A percentile compares a stretch with the other conserved stretches of the same genome.
Evolutionary conservation across 2,329 filamentous ascomycete genomes (phyloP).

Genomic region (Apiospora aurea): DNA sequence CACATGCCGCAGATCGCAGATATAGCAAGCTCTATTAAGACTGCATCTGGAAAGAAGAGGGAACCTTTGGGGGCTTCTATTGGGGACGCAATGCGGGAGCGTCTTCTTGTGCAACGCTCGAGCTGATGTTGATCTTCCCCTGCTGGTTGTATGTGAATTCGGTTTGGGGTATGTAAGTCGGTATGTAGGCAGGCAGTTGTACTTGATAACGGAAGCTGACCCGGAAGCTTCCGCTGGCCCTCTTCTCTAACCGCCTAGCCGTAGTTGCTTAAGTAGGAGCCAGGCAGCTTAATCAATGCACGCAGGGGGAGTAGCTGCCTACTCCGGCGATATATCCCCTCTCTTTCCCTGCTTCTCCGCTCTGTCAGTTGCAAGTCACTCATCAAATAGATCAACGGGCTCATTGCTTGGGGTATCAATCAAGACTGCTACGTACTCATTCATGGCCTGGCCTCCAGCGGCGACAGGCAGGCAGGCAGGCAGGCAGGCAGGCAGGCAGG

Average conservation of each 20-base stretch:
- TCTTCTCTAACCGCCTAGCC: not conserved
- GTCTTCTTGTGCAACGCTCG: not conserved
- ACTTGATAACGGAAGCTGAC: slow-evolving; percentile 16
- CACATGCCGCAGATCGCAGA: slow-evolving; percentile 1
- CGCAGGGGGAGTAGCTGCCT: not conserved
- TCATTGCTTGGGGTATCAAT: not conserved
- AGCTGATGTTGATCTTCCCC: slow-evolving; percentile 2
- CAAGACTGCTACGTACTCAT: not conserved
- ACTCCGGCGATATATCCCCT: not conserved
- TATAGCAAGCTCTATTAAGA: slow-evolving; percentile 8
- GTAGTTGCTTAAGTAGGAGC: not conserved
- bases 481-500: too few relatives aligned
- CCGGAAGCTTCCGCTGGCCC: slow-evolving; percentile 2
- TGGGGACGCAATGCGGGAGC: slow-evolving; percentile 2
- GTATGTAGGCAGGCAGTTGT: not conserved
- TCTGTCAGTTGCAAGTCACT: not conserved
- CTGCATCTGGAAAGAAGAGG: slow-evolving; percentile 19
- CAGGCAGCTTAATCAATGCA: not conserved
- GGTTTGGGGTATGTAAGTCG: not conserved
- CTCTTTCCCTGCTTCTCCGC: not conserved
- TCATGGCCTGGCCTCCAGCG: not conserved
- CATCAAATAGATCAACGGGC: not conserved
- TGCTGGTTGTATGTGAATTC: not conserved
- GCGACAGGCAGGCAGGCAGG: not conserved
- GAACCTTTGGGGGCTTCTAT: not conserved